phyloP scores from a whole-genome alignment of 2,329 filamentous ascomycete genomes.

The Bimuria novae-zelandiae region DNA sequence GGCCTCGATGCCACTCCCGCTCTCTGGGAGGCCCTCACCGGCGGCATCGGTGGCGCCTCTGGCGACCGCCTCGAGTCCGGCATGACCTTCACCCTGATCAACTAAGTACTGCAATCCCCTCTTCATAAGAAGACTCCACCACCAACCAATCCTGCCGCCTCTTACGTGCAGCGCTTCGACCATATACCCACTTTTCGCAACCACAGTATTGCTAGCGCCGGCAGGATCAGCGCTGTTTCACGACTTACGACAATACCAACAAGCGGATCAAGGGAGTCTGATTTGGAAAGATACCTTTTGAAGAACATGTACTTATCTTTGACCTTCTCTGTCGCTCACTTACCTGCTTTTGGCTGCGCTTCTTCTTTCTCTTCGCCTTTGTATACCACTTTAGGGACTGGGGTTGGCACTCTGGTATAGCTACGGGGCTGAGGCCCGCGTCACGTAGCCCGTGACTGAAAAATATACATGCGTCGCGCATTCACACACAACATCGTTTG shows the following conservation, averaged over 20 bases:
- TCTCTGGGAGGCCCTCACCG: conserved; percentile 37
- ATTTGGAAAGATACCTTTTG: conserved; percentile 5
- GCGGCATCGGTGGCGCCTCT: conserved; percentile 9
- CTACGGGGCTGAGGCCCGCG: conserved; percentile 17
- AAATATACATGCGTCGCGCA: conserved; percentile 7
- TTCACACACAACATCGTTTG: background rate
- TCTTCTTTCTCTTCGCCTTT: conserved; percentile 21
- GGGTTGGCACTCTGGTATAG: conserved; percentile 15
- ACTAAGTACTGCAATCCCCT: conserved; percentile 12
- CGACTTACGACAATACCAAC: conserved; percentile 40
- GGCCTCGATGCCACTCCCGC: conserved; percentile 39
- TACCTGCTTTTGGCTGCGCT: background rate
- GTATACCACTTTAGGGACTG: conserved; percentile 31
- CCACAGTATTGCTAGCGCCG: conserved; percentile 42
- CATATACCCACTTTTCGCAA: conserved; percentile 35
- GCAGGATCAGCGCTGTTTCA: conserved; percentile 48
- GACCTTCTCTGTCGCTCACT: conserved; percentile 36
- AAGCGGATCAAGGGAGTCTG: conserved; percentile 31
- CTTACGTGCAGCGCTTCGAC: conserved; percentile 30
- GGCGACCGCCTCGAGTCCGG: conserved; percentile 26
- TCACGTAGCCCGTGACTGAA: conserved; percentile 20
- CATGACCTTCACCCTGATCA: conserved; percentile 25
- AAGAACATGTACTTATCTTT: conserved; percentile 19
- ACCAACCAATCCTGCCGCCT: conserved; percentile 10
- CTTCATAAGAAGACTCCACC: conserved; percentile 21